Evolutionary conservation across 257 asterid species (phyloP).

Genomic region (Asclepias syriaca): DNA sequence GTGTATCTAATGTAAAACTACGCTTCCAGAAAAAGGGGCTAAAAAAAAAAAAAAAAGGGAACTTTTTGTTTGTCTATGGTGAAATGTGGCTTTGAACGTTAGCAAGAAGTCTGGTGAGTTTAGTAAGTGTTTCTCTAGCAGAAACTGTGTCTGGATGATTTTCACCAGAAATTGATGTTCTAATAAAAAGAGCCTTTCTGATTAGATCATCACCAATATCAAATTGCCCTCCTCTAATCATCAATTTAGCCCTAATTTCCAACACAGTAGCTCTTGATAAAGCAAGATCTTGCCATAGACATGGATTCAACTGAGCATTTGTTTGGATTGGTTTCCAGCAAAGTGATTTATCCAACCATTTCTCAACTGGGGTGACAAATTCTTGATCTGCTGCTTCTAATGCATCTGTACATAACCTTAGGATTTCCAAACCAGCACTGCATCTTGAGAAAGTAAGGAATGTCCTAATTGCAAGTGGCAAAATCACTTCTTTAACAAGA

Average conservation of each 20-base stretch:
- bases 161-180: conserved; percentile 85
- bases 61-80: conserved; percentile 23
- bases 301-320: conserved; percentile 82
- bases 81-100: conserved; percentile 59
- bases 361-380: conserved; percentile 70
- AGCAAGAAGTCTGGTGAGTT: conserved; percentile 75
- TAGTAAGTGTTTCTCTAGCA: conserved; percentile 80
- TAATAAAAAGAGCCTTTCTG: conserved; percentile 72
- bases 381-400: conserved; percentile 74
- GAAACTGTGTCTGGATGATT: conserved; percentile 86
- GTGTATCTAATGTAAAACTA: conserved; percentile 30
- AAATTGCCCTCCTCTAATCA: conserved; percentile 87
- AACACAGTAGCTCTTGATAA: conserved; percentile 76
- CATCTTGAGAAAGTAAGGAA: conserved; percentile 67
- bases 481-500: conserved; percentile 57
- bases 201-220: conserved; percentile 82
- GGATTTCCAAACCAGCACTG: conserved; percentile 64
- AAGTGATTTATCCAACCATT: conserved; percentile 77
- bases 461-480: conserved; percentile 64
- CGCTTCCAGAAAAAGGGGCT: conserved; percentile 1
- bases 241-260: conserved; percentile 80
- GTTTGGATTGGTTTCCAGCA: conserved; percentile 88
- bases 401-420: conserved; percentile 75
- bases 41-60: neutral
- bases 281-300: conserved; percentile 93